Percentiles rank a stretch among this genome's conserved stretches.
Conservation (phyloP, 2,329 filamentous ascomycete genomes). For the Dothiorella sarmentorum region DNA sequence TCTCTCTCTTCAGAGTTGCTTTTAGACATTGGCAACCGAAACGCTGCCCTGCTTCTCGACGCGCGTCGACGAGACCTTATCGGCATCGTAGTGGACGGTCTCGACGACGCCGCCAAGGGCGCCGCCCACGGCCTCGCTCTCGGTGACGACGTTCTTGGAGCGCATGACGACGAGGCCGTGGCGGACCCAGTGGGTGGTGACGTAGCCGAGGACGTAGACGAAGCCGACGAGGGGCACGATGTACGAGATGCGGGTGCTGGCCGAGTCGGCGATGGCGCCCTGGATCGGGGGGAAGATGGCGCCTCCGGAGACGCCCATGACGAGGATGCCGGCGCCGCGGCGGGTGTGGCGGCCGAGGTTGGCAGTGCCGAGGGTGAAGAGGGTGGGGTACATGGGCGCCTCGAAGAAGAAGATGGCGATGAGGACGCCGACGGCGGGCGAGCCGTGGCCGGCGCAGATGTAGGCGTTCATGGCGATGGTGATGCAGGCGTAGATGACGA, state of each 20-base stretch:
- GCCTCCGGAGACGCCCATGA: conserved; percentile 37
- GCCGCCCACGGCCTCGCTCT: conserved; percentile 23
- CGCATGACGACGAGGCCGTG: conserved; percentile 32
- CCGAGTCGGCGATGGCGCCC: conserved; percentile 39
- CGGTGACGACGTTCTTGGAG: conserved; percentile 28
- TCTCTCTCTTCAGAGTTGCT: no score
- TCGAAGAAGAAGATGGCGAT: conserved; percentile 39
- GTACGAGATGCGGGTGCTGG: conserved; percentile 42
- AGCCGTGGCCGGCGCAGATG: conserved; percentile 31
- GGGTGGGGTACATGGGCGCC: conserved; percentile 36
- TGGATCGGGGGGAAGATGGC: conserved; percentile 36
- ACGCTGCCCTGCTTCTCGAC: conserved; percentile 3
- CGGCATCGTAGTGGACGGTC: conserved; percentile 15
- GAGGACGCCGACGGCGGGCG: conserved; percentile 31
- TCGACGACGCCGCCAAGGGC: conserved; percentile 8
- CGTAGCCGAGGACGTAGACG: conserved; percentile 36
- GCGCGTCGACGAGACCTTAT: neutral
- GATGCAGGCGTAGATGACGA: conserved; percentile 29
- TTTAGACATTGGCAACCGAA: neutral
- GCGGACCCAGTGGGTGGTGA: conserved; percentile 32
- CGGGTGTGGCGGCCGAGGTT: conserved; percentile 39
- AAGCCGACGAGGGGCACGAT: conserved; percentile 45
- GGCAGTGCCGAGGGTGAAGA: conserved; percentile 41
- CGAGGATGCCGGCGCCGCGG: conserved; percentile 40
- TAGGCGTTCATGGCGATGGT: conserved; percentile 31